Evolutionary conservation across 2,329 filamentous ascomycete species (phyloP), one percentile per base, ranked within the genome.

Genomic region (Macrophomina tecta): DNA sequence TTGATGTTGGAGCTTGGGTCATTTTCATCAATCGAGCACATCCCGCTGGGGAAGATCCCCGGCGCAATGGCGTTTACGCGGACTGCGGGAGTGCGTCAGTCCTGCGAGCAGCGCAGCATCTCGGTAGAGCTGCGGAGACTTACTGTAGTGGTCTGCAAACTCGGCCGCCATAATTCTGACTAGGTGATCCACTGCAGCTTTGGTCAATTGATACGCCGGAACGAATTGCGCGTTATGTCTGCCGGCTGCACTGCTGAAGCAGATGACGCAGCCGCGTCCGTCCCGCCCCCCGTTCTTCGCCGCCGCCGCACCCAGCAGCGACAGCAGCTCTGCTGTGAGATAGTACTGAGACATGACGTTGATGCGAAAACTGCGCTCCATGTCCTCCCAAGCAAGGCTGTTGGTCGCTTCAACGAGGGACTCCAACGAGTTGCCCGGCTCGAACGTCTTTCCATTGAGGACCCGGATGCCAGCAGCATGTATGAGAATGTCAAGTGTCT

Each of bases 341-440:
- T 83, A 84, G 73, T 81, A 85, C 38, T 78, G 76, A 23, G 78
- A 78, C 1, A 79, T 80, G 30, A 83, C 73, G 58, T 85, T 85
- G 28, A 79, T 82, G 51, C 77, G 74, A 70, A 82, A 83, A 0
- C 80, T 82, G 18, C 81, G 75, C 38, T 71, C 70, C 78, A 53
- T 32, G 30, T 36, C 49, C 28, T 34, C 49, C 28, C 30, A 53
- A 11, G 30, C 28, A 11, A 53, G 49, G 12, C 28, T 34, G 28
- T 36, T 28, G 23, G 49, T 53, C 28, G 49, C 49, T 11, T 11
- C 49, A 11, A 16, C 49, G 6, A 53, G 49, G 11, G 9, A 6
- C 49, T 34, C 28, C 4, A 53, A 30, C 49, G 49, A 30, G 28
- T 53, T 12, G 49, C 49, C 49, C 49, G 49, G 49, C 49, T 34